Conservation (phyloP, 2,329 filamentous ascomycete genomes). For the Didymosphaeria variabile region DNA sequence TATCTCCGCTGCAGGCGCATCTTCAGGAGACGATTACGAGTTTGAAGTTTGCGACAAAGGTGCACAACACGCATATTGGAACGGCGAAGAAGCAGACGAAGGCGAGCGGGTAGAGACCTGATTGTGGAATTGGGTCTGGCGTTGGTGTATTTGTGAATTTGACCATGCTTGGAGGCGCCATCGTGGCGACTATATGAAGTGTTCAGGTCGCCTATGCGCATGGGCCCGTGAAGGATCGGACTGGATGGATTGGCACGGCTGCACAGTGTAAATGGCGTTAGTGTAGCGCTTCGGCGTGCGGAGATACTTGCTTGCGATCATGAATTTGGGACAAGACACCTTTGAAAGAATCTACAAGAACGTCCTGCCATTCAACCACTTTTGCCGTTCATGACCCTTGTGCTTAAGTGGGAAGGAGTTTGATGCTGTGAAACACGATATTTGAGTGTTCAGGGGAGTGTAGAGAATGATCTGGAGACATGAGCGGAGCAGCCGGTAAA, state of each 20-base stretch:
- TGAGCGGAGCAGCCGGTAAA: too few species aligned
- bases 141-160: background rate
- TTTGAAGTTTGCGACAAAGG: constrained; percentile 95
- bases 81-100: constrained; percentile 81
- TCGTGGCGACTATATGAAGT: constrained; percentile 11
- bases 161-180: background rate
- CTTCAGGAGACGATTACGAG: constrained; percentile 93
- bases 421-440: too few species aligned
- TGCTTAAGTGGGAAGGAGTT: too few species aligned
- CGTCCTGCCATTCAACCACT: too few species aligned
- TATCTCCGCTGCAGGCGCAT: constrained; percentile 89
- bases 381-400: too few species aligned
- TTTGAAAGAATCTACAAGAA: too few species aligned
- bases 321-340: too few species aligned
- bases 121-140: background rate
- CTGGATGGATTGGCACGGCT: background rate
- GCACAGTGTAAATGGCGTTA: background rate
- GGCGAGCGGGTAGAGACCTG: constrained; percentile 40
- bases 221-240: background rate
- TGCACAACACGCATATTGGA: constrained; percentile 91
- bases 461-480: too few species aligned
- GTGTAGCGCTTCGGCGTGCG: background rate
- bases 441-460: too few species aligned
- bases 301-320: too few species aligned
- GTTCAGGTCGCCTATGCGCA: constrained; percentile 1